These are phyloP conservation scores for Cubamyces lactineus DNA, from an alignment of 768 basidiomycete genomes.

Conservation along the genomic window DNA sequence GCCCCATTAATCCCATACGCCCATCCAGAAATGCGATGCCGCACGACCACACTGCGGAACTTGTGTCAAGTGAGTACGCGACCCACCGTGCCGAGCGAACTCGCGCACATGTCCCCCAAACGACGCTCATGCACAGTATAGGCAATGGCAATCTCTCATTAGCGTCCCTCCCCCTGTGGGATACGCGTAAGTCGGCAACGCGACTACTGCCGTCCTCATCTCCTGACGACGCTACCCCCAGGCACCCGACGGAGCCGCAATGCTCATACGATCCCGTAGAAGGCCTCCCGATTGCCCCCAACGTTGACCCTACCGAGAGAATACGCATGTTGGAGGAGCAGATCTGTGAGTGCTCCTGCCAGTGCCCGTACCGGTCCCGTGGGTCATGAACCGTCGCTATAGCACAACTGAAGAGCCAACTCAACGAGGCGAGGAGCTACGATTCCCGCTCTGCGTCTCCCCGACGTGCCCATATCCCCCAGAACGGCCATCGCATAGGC, in stretches of 20 bases:
- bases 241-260: slow-evolving; percentile 84
- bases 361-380: background rate
- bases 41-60: slow-evolving; percentile 84
- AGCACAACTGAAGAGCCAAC: slow-evolving; percentile 67
- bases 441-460: slow-evolving; percentile 45
- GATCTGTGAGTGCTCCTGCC: slow-evolving; percentile 51
- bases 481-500: slow-evolving; percentile 15
- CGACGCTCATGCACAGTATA: slow-evolving; percentile 35
- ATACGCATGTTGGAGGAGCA: slow-evolving; percentile 78
- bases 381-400: slow-evolving; percentile 6
- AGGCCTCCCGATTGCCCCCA: slow-evolving; percentile 74
- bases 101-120: background rate
- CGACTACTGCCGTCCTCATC: background rate
- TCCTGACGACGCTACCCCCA: slow-evolving; percentile 33
- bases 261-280: slow-evolving; percentile 89
- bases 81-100: background rate
- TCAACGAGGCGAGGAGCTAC: slow-evolving; percentile 54
- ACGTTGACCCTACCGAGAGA: slow-evolving; percentile 78
- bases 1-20: slow-evolving; percentile 6
- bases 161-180: slow-evolving; percentile 86
- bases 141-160: slow-evolving; percentile 81
- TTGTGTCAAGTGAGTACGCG: slow-evolving; percentile 69
- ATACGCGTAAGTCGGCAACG: slow-evolving; percentile 63
- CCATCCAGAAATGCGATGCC: slow-evolving; percentile 81
- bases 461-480: slow-evolving; percentile 24